These are phyloP conservation scores for Sclerotinia sclerotiorum DNA, from an alignment of 2,329 filamentous ascomycete genomes.

Conservation along the genomic window DNA sequence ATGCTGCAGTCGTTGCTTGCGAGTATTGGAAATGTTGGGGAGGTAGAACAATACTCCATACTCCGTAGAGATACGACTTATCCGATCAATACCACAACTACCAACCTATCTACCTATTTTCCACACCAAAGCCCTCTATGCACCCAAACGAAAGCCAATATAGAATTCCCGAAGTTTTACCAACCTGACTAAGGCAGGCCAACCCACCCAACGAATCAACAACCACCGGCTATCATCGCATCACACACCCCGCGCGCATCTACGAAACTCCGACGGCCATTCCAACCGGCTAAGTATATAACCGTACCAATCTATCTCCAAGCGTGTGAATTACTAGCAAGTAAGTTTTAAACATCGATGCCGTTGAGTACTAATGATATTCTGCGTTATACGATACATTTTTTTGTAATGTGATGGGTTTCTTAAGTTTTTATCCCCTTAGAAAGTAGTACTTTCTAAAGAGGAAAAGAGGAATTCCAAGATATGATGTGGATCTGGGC, in stretches of 20 bases:
- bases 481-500: slow-evolving; percentile 3
- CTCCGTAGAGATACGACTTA: not conserved
- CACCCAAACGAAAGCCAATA: not conserved
- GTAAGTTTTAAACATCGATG: not conserved
- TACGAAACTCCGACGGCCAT: not conserved
- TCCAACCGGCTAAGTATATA: not conserved
- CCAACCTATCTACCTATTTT: too few species aligned
- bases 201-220: too few species aligned
- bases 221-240: not conserved
- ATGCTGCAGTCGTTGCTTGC: not conserved
- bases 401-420: too few species aligned
- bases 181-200: slow-evolving; percentile 2
- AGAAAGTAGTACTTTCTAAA: slow-evolving; percentile 3
- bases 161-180: not conserved
- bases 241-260: not conserved
- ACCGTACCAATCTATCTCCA: not conserved
- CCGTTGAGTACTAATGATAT: too few species aligned
- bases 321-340: not conserved
- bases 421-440: not conserved
- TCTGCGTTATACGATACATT: too few species aligned
- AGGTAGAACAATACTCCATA: not conserved
- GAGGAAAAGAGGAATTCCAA: not conserved
- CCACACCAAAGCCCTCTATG: not conserved
- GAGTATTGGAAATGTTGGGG: not conserved
- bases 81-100: not conserved